phyloP scores from a whole-genome alignment of 2,329 filamentous ascomycete species.

The Paraphaeosphaeria minitans region DNA sequence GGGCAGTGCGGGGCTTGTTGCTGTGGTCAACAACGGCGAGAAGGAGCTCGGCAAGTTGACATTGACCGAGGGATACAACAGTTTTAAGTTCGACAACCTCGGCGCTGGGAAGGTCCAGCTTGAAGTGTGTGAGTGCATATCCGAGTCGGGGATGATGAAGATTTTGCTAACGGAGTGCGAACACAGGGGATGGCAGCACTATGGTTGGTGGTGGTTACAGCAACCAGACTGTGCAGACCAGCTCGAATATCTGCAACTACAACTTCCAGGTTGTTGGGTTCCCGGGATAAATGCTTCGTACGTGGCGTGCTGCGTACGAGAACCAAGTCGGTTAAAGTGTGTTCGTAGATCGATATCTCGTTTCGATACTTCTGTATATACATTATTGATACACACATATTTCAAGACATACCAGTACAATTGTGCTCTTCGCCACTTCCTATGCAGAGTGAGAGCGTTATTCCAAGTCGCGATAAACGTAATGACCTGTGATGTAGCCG shows the following conservation, averaged over 20 bases:
- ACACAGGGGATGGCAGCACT: constrained; percentile 21
- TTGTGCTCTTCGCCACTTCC: not conserved
- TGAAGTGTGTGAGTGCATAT: constrained; percentile 22
- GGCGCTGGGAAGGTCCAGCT: constrained; percentile 30
- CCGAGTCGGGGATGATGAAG: not conserved
- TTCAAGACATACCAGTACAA: too few species aligned
- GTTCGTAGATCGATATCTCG: not conserved
- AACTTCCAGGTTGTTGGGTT: constrained; percentile 24
- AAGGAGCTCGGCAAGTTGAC: constrained; percentile 20
- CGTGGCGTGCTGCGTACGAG: not conserved
- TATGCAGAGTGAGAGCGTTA: not conserved
- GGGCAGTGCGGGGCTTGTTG: constrained; percentile 23
- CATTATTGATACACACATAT: too few species aligned
- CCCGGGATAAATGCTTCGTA: not conserved
- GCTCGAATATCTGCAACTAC: constrained; percentile 22
- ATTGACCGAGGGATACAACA: constrained; percentile 25
- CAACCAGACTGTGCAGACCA: constrained; percentile 13
- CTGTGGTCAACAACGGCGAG: constrained; percentile 29
- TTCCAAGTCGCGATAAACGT: not conserved
- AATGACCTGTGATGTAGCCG: not conserved
- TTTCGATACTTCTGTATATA: not conserved
- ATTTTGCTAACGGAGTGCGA: not conserved
- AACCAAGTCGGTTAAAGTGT: not conserved
- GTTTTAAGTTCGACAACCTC: constrained; percentile 27
- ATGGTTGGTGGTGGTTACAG: constrained; percentile 28